Evolutionary conservation across 805 yeast species (phyloP).

Genomic region (Saccharomyces cerevisiae): DNA sequence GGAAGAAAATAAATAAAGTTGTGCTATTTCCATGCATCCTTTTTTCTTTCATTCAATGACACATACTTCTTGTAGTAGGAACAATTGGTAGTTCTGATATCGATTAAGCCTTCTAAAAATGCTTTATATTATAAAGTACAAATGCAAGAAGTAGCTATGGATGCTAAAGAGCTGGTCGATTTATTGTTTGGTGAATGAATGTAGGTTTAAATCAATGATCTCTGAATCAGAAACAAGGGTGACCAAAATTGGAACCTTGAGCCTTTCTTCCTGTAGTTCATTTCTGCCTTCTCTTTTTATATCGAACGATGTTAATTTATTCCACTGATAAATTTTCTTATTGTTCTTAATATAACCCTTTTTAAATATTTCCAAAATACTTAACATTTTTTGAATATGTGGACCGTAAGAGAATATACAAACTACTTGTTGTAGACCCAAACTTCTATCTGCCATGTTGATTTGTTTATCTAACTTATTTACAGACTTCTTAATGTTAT

Average conservation of each 20-base stretch:
- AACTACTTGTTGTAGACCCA: neutral
- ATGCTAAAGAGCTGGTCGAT: neutral
- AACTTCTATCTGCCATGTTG: neutral
- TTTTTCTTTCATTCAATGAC: conserved; percentile 15
- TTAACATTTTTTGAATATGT: conserved; percentile 20
- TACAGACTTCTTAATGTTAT: conserved; percentile 14
- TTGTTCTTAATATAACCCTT: neutral
- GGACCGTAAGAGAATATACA: conserved; percentile 17
- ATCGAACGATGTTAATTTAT: conserved; percentile 17
- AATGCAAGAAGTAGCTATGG: neutral
- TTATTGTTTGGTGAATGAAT: conserved; percentile 12
- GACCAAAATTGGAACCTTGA: conserved; percentile 19
- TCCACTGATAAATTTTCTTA: conserved; percentile 13
- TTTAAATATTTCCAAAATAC: conserved; percentile 16
- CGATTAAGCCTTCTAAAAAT: neutral
- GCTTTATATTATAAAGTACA: neutral
- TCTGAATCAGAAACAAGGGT: conserved; percentile 3
- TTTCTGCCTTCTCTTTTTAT: conserved; percentile 18
- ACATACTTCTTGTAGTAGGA: conserved; percentile 12
- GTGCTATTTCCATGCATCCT: neutral
- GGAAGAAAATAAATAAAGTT: neutral
- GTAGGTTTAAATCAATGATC: conserved; percentile 4
- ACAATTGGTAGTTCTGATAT: neutral
- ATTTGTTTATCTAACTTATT: conserved; percentile 4
- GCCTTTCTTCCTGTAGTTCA: conserved; percentile 19